phyloP scores from a whole-genome alignment of 306 rosid species.

The Cucurbita pepo region DNA sequence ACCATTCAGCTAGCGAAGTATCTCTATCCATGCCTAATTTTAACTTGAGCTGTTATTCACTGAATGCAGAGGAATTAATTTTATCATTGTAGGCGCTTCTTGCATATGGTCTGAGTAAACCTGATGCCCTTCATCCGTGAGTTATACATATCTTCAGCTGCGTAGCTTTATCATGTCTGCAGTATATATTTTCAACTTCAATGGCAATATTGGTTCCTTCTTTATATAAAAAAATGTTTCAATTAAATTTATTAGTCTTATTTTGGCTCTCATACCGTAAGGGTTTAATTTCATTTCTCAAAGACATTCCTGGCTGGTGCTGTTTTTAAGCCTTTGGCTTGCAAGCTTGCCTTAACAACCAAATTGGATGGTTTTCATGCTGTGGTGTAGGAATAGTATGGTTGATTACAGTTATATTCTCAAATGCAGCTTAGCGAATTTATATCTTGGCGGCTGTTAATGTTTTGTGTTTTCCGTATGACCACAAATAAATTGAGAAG shows the following conservation, averaged over 20 bases:
- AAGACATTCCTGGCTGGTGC: neutral
- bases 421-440: neutral
- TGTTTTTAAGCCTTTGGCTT: neutral
- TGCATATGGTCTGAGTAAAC: conserved; percentile 91
- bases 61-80: conserved; percentile 23
- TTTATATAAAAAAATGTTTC: neutral
- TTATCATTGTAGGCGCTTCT: conserved; percentile 68
- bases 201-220: neutral
- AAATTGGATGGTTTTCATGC: neutral
- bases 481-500: neutral
- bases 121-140: conserved; percentile 97
- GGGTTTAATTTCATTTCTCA: neutral
- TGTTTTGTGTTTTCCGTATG: neutral
- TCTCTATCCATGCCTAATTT: neutral
- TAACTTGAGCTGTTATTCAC: conserved; percentile 3
- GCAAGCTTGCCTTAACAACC: neutral
- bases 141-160: conserved; percentile 16
- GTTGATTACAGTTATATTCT: neutral
- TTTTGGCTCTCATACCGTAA: neutral
- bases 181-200: neutral
- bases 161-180: neutral
- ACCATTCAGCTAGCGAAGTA: neutral
- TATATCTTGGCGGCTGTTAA: neutral
- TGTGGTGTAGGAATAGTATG: neutral
- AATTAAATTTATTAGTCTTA: neutral